Conservation (phyloP, 1,284 basidiomycete species). For the Irpex rosettiformis region DNA sequence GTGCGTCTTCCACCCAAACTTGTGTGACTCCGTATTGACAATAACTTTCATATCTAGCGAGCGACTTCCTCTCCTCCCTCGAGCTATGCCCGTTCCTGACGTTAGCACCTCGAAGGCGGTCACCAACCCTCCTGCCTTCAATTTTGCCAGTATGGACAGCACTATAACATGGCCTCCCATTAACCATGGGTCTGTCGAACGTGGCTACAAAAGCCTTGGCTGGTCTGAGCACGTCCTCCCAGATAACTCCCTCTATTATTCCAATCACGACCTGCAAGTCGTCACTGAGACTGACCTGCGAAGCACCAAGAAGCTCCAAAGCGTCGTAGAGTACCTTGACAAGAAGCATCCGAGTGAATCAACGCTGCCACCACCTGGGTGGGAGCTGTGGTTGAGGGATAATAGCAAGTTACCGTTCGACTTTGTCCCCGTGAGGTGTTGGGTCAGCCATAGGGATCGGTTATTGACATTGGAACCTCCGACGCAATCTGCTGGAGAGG, state of each 20-base stretch:
- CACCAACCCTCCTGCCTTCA: constrained; percentile 5
- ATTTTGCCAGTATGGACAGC: constrained; percentile 7
- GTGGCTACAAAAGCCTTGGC: constrained; percentile 34
- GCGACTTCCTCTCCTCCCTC: constrained; percentile 33
- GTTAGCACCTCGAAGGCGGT: constrained; percentile 12
- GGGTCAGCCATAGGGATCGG: constrained; percentile 63
- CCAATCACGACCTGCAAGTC: constrained; percentile 52
- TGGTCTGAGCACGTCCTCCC: constrained; percentile 72
- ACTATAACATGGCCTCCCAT: constrained; percentile 25
- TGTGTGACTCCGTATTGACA: neutral
- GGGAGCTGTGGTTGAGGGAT: constrained; percentile 54
- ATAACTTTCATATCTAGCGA: constrained; percentile 27
- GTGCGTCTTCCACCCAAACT: constrained; percentile 19
- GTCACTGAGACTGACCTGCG: constrained; percentile 67
- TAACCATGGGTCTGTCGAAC: too few species aligned
- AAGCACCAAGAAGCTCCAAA: constrained; percentile 42
- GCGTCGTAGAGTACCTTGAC: constrained; percentile 50
- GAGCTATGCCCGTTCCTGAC: constrained; percentile 14
- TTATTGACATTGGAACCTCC: constrained; percentile 48
- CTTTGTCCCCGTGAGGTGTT: constrained; percentile 42
- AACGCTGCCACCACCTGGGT: constrained; percentile 32
- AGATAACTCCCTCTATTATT: constrained; percentile 63
- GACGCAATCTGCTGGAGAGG: constrained; percentile 20
- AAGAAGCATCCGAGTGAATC: constrained; percentile 24
- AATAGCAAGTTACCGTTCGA: constrained; percentile 28